Evolutionary conservation across 306 rosid genomes (phyloP), one percentile per base, ranked within the genome.

Genomic region (Luffa acutangula): DNA sequence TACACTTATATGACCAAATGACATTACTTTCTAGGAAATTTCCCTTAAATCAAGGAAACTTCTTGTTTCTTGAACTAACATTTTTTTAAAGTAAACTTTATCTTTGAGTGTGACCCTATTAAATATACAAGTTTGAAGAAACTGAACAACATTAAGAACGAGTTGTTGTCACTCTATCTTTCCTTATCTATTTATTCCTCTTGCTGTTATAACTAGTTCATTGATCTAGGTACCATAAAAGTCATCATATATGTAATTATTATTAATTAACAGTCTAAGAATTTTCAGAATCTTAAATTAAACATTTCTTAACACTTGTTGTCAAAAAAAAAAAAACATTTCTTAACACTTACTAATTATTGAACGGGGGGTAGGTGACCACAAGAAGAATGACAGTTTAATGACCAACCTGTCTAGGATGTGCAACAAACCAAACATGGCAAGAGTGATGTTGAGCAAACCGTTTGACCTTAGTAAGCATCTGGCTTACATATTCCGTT

Each of bases 391-490:
- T 36, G 34, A 63, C 3, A 43, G 51, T 75, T 74, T 8, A 78
- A 70, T 4, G 67, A 75, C 87, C 52, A 81, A 95, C 98, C 98
- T 95, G 98, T 77, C 89, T 84, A 53, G 97, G 98, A 86, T 95
- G 98, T 73, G 97, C 98, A 39, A 95, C 98, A 83, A 95, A 95
- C 98, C 97, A 95, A 84, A 95, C 98, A 88, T 91, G 98, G 85
- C 98, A 91, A 65, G 93, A 87, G 57, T 91, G 97, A 90, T 91
- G 92, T 62, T 92, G 98, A 65, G 98, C 97, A 82, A 95, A 95
- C 85, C 98, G 87, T 82, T 92, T 95, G 79, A 95, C 81, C 84
- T 85, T 82, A 63, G 98, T 90, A 80, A 95, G 97, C 97, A 95
- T 95, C 85, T 92, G 91, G 80, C 98, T 95, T 42, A 91, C 98